Percentiles rank a stretch among this genome's conserved stretches.
Evolutionary conservation across 2,329 filamentous ascomycete species (phyloP).

Genomic region (Calonectria hongkongensis): DNA sequence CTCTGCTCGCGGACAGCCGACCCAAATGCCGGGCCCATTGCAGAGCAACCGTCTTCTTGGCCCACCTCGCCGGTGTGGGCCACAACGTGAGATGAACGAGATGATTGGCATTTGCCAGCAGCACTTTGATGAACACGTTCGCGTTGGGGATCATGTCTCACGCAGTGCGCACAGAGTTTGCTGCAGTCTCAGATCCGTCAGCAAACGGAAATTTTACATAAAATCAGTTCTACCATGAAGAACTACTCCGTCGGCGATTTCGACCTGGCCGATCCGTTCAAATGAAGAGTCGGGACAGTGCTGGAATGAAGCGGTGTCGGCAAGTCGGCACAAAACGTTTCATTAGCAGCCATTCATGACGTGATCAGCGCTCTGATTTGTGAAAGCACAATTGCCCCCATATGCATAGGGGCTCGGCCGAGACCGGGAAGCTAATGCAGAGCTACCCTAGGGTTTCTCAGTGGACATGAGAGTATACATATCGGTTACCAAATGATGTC

Average conservation of each 20-base stretch:
- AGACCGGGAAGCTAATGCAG: background rate
- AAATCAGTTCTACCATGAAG: no score
- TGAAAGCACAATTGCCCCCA: no score
- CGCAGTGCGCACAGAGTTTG: no score
- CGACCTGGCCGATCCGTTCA: no score
- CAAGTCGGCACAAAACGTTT: background rate
- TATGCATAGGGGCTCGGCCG: background rate
- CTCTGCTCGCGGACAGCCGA: constrained; percentile 1
- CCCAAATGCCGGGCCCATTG: constrained; percentile 10
- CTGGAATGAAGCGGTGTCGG: background rate
- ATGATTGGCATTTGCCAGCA: background rate
- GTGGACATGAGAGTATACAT: background rate
- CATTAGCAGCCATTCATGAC: background rate
- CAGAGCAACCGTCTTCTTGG: constrained; percentile 1
- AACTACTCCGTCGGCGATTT: no score
- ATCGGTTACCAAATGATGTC: background rate
- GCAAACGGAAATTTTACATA: no score
- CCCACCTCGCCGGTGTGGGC: constrained; percentile 8
- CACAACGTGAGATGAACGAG: background rate
- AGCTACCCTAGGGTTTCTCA: background rate
- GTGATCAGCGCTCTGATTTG: background rate
- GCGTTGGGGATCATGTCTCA: no score
- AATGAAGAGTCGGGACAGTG: no score
- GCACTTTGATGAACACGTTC: background rate
- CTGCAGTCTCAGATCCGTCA: no score